Evolutionary conservation across 1,139 yeast species (phyloP).

Genomic region (Blastobotrys capitulatus): DNA sequence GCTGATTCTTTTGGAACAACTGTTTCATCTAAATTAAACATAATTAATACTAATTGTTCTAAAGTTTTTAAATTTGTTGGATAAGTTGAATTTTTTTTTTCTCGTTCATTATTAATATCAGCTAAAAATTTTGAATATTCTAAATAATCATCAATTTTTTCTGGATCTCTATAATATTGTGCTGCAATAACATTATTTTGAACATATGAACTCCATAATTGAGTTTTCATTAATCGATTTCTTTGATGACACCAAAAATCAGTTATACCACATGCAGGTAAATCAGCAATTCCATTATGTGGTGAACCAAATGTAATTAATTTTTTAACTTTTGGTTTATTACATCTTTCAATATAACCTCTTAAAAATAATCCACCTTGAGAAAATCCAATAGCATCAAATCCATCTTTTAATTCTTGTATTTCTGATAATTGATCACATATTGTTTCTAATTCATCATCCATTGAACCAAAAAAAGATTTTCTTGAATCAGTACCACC

Average conservation of each 20-base stretch:
- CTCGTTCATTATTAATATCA: constrained; percentile 59
- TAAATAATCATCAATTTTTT: constrained; percentile 44
- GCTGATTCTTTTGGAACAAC: constrained; percentile 71
- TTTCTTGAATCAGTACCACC: constrained; percentile 48
- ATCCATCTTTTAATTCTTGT: constrained; percentile 47
- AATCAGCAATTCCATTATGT: constrained; percentile 68
- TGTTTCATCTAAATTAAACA: constrained; percentile 58
- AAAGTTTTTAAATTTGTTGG: constrained; percentile 40
- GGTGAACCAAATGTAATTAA: constrained; percentile 78
- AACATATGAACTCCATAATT: constrained; percentile 54
- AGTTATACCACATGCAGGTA: constrained; percentile 52
- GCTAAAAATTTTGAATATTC: constrained; percentile 53
- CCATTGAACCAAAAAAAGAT: constrained; percentile 58
- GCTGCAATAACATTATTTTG: constrained; percentile 64
- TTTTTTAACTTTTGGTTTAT: constrained; percentile 43
- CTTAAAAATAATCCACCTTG: constrained; percentile 77
- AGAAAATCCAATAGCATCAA: constrained; percentile 74
- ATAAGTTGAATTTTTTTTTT: constrained; percentile 36
- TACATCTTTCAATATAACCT: constrained; percentile 57
- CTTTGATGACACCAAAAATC: constrained; percentile 61
- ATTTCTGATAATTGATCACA: constrained; percentile 40
- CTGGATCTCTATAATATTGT: constrained; percentile 58
- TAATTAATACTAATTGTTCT: constrained; percentile 52
- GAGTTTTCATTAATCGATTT: constrained; percentile 51
- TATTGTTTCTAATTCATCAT: constrained; percentile 38